Conservation (phyloP, 176 grass and related monocot species). For the Ampelocalamus luodianensis region DNA sequence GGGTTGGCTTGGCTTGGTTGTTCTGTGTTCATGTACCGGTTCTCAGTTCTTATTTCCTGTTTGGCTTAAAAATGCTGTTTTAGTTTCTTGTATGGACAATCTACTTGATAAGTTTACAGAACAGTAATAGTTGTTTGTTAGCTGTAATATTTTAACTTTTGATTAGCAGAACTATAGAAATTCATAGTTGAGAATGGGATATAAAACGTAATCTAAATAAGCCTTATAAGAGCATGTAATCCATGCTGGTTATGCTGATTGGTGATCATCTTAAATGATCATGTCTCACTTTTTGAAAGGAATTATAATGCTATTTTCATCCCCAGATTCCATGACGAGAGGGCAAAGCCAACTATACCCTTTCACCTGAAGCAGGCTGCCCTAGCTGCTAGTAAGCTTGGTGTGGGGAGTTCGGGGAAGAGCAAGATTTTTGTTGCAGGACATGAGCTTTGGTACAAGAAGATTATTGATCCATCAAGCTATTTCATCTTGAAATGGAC, state of each 20-base stretch:
- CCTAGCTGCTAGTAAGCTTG: slow-evolving; percentile 35
- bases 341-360: slow-evolving; percentile 62
- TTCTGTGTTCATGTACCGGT: not conserved
- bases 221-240: not conserved
- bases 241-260: not conserved
- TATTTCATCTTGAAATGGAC: slow-evolving; percentile 75
- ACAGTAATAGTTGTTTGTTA: not conserved
- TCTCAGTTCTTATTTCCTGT: not conserved
- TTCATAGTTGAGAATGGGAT: not conserved
- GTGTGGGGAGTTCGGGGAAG: slow-evolving; percentile 43
- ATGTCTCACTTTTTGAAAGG: not conserved
- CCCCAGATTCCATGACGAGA: slow-evolving; percentile 81
- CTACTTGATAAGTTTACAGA: not conserved
- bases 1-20: not conserved
- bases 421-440: slow-evolving; percentile 56
- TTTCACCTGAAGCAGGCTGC: slow-evolving; percentile 53
- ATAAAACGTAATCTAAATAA: not conserved
- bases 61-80: not conserved
- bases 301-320: slow-evolving; percentile 31
- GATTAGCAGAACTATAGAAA: not conserved
- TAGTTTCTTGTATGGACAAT: not conserved
- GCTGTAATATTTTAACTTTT: not conserved
- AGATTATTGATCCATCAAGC: slow-evolving; percentile 77
- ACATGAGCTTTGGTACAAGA: slow-evolving; percentile 54
- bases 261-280: not conserved